Evolutionary conservation across 1,139 yeast genomes (phyloP).

Genomic region (Zhuliangozyma blackwelliae): DNA sequence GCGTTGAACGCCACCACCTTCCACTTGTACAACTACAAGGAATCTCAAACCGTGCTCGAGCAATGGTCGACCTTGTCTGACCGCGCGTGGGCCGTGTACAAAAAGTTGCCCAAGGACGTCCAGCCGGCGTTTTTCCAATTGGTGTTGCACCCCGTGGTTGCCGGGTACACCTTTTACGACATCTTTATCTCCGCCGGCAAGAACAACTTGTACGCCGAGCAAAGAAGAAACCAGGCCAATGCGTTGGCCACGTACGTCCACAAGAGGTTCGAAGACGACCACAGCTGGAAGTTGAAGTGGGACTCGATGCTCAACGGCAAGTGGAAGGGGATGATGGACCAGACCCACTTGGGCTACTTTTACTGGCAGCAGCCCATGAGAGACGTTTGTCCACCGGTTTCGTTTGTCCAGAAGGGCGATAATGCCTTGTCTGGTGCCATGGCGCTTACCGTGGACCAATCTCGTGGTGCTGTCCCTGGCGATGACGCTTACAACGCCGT

Average conservation of each 20-base stretch:
- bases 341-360: slow-evolving; percentile 14
- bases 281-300: slow-evolving; percentile 11
- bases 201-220: slow-evolving; percentile 11
- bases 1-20: slow-evolving; percentile 12
- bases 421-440: slow-evolving; percentile 11
- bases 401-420: slow-evolving; percentile 7
- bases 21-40: slow-evolving; percentile 12
- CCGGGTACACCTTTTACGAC: slow-evolving; percentile 14
- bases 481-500: slow-evolving; percentile 12
- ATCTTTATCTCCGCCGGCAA: slow-evolving; percentile 12
- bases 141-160: slow-evolving; percentile 12
- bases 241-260: slow-evolving; percentile 11
- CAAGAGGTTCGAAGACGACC: slow-evolving; percentile 10
- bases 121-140: slow-evolving; percentile 14
- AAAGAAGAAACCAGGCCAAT: slow-evolving; percentile 13
- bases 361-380: slow-evolving; percentile 17
- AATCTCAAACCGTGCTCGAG: slow-evolving; percentile 11
- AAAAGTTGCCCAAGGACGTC: slow-evolving; percentile 9
- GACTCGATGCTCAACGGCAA: slow-evolving; percentile 12
- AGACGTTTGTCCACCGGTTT: slow-evolving; percentile 12
- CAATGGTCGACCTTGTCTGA: slow-evolving; percentile 11
- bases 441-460: slow-evolving; percentile 13
- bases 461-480: slow-evolving; percentile 15
- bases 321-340: slow-evolving; percentile 16
- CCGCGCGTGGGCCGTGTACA: slow-evolving; percentile 14